Base-by-base conservation (phyloP, 106 monocot species). In the Platanthera zijinensis region DNA sequence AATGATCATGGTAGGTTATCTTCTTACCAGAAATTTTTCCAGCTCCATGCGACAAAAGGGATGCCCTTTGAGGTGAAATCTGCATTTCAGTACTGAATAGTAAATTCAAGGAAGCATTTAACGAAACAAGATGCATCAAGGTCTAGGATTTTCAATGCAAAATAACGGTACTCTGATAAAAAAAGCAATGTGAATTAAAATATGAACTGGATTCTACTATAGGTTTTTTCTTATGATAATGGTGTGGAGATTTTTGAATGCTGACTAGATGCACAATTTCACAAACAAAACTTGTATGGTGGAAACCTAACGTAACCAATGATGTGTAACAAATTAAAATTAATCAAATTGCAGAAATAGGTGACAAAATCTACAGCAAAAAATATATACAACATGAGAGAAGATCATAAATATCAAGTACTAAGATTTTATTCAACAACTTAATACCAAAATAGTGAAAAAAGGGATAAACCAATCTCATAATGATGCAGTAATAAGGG, bases 11-110 rank as follows among this genome's bases (percentile, higher is more conserved):
- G 57, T 51, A 59, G 56, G 77, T 86, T 2, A 69, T 45, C 28
- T 15, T 71, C 71, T 82, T 80, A n/a, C 84, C 79, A 74, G 9
- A 62, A 62, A 50, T 50, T 48, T 48, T 84, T 77, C 62, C 81
- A 78, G 73, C 75, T 80, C 83, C 85, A 73, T 51, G 69, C 54
- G 77, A 63, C 57, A 54, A 62, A 10, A 57, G 66, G 71, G 73
- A 72, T 54, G 61, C 74, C 74, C 70, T 64, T 11, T 82, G 75
- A 75, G 74, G 72, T 12, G 76, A 68, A 49, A 57, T 67, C 87
- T 88, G 75, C 73, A 79, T 61, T 78, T 76, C 19, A 75, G 45
- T 8, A 75, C 62, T 19, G 19, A 71, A 72, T 28, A 77, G 50
- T 61, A 68, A 52, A 13, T 12, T 77, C 46, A 50, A 79, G 56